phyloP scores from a whole-genome alignment of 306 rosid genomes.

The Argentina anserina region DNA sequence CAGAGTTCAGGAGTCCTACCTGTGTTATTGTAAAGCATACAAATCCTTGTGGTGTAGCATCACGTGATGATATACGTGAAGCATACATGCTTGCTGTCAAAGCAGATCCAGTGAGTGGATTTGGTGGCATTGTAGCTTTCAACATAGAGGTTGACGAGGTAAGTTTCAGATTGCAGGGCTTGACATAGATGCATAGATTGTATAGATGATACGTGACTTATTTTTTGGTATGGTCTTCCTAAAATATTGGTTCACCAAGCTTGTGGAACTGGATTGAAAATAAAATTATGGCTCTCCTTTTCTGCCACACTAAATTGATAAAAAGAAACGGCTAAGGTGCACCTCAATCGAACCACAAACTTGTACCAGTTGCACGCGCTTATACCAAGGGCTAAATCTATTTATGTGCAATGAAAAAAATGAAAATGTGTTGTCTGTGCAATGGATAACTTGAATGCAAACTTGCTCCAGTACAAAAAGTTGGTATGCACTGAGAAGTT shows the following conservation, averaged over 20 bases:
- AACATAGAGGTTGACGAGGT: constrained; percentile 90
- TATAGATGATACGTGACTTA: not conserved
- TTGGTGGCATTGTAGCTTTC: constrained; percentile 96
- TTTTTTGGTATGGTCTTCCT: not conserved
- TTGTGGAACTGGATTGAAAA: not conserved
- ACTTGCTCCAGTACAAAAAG: not conserved
- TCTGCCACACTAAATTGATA: not conserved
- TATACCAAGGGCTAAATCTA: not conserved
- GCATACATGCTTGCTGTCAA: constrained; percentile 88
- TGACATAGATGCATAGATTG: not conserved
- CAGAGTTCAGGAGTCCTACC: constrained; percentile 70
- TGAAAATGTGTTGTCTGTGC: not conserved
- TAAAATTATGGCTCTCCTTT: not conserved
- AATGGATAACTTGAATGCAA: not conserved
- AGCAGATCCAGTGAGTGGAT: constrained; percentile 95
- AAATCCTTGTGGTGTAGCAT: constrained; percentile 95
- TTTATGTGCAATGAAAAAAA: not conserved
- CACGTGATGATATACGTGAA: constrained; percentile 84
- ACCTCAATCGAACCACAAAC: not conserved
- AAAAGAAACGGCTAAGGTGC: not conserved
- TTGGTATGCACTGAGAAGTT: not conserved
- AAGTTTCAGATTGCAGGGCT: constrained; percentile 12
- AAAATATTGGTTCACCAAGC: not conserved
- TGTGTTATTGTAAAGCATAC: constrained; percentile 93
- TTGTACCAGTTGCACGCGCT: not conserved